phyloP scores from a whole-genome alignment of 805 yeast genomes.

The Scheffersomyces stipitis region DNA sequence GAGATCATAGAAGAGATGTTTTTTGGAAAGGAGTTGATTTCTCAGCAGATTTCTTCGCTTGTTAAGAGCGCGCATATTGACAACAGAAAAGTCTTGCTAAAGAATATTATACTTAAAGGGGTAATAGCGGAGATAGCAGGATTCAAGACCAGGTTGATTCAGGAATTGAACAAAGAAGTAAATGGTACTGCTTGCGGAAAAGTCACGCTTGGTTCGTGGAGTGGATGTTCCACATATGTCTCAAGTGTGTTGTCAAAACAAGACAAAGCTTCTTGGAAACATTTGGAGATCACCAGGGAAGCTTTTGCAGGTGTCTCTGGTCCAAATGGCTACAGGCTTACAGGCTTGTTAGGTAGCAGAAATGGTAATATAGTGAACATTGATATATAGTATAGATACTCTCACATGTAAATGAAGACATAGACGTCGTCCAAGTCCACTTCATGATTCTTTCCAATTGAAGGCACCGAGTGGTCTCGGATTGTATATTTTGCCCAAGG shows the following conservation, averaged over 20 bases:
- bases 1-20: conserved; percentile 11
- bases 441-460: background rate
- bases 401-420: conserved; percentile 1
- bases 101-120: conserved; percentile 25
- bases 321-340: conserved; percentile 3
- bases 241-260: conserved; percentile 16
- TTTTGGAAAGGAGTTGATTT: conserved; percentile 5
- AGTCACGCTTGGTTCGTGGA: conserved; percentile 31
- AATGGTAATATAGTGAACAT: too few relatives aligned
- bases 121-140: conserved; percentile 23
- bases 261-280: conserved; percentile 15
- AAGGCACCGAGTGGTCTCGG: background rate
- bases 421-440: conserved; percentile 5
- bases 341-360: conserved; percentile 6
- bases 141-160: conserved; percentile 15
- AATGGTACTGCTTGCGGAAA: conserved; percentile 4
- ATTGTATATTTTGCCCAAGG: conserved; percentile 14
- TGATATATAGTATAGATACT: too few relatives aligned
- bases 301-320: conserved; percentile 6
- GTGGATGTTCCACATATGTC: conserved; percentile 30
- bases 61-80: conserved; percentile 18
- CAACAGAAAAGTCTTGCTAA: conserved; percentile 12
- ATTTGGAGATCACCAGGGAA: conserved; percentile 22
- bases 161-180: conserved; percentile 8
- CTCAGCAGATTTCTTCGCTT: conserved; percentile 5